Evolutionary conservation across 306 rosid species (phyloP), one percentile per base, ranked within the genome.

Genomic region (Castanospermum australe): DNA sequence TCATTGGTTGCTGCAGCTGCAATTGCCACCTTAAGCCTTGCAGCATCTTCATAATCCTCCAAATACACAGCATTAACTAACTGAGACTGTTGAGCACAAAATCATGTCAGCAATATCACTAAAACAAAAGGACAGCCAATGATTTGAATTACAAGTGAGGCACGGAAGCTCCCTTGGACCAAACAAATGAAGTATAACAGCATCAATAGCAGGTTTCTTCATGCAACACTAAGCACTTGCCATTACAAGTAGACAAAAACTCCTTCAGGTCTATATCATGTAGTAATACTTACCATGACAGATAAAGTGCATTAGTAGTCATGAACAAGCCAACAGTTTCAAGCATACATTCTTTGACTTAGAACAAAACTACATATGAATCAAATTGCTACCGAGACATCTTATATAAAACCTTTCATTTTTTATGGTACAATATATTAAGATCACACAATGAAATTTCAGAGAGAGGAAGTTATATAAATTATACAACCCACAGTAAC

Each of bases 11-110:
- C 80, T 33, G 97, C 90, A 70, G 97, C 98, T 21, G 98, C 98
- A 79, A 93, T 89, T 13, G 97, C 98, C 63, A 93, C 99, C 85
- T 95, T 93, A 75, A 91, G 87, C 87, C 91, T 91, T 5, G 98
- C 94, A 81, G 97, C 99, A 67, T 90, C 96, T 76, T 86, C 77
- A 56, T 86, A 95, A 78, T 93, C 94, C 91, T 95, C 99, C 72
- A 77, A 50, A 80, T 56, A 48, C 28, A 93, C 92, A 57, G 95
- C 94, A 14, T 66, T 85, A 42, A 83, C 80, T 78, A 95, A 72
- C 79, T 87, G 94, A 59, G 93, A 81, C 98, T 92, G 97, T 81
- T 50, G 25, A 66, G 15, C 79, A 77, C 32, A 68, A 81, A 67
- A 66, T 48, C 61, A 60, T 36, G 61, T 61, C 75, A 61, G 67